Evolutionary conservation across 331 rosid genomes (phyloP).

Genomic region (Acacia concinna): DNA sequence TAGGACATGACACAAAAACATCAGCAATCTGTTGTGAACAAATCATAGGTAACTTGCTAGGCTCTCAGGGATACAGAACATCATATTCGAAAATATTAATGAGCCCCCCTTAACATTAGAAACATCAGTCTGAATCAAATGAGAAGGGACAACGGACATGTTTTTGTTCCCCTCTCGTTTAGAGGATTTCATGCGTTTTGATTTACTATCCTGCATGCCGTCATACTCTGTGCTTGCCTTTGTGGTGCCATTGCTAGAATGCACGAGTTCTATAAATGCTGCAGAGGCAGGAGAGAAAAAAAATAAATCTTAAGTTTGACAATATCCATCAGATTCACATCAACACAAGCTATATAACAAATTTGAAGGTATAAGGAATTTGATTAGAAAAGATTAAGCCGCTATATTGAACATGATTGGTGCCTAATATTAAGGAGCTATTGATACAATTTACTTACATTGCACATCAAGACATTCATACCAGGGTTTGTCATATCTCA

Average conservation of each 20-base stretch:
- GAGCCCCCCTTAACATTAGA: constrained; percentile 71
- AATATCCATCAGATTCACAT: background rate
- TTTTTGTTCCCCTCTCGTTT: constrained; percentile 55
- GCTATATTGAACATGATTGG: background rate
- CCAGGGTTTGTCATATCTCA: constrained; percentile 94
- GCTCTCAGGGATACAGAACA: constrained; percentile 85
- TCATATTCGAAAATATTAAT: constrained; percentile 72
- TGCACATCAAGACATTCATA: constrained; percentile 94
- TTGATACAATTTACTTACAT: constrained; percentile 50
- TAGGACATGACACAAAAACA: background rate
- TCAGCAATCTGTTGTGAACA: constrained; percentile 19
- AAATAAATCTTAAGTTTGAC: constrained; percentile 19
- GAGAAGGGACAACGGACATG: constrained; percentile 74
- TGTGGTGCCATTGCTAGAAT: constrained; percentile 82
- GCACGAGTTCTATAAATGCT: constrained; percentile 89
- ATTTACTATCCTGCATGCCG: constrained; percentile 54
- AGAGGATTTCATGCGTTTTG: constrained; percentile 50
- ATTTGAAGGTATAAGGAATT: background rate
- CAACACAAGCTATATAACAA: constrained; percentile 19
- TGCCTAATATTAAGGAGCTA: constrained; percentile 19
- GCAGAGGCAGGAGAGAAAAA: constrained; percentile 35
- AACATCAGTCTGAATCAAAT: constrained; percentile 87
- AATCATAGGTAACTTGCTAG: constrained; percentile 17
- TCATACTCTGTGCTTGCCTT: constrained; percentile 54
- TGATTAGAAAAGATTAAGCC: background rate